Percentiles rank a stretch among this genome's conserved stretches.
Evolutionary conservation across 192 early-diverging fungal genomes (phyloP).

Genomic region (Entomortierella chlamydospora): DNA sequence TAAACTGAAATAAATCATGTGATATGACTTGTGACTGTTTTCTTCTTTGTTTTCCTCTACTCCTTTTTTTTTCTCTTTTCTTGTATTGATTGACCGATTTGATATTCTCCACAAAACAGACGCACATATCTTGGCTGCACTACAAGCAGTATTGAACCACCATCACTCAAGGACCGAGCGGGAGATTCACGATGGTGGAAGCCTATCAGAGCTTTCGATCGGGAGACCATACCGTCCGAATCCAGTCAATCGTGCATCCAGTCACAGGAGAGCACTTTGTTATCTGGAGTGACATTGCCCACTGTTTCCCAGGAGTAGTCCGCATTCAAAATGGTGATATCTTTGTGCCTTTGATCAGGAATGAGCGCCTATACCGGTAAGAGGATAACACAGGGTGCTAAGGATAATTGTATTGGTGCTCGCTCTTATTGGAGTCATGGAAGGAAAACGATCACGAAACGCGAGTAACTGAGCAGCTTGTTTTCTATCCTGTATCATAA

Average conservation of each 20-base stretch:
- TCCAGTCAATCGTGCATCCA: conserved; percentile 3
- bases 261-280: conserved; percentile 5
- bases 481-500: no score
- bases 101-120: not conserved
- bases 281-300: conserved; percentile 43
- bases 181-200: not conserved
- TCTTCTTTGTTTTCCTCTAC: not conserved
- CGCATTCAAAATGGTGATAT: conserved; percentile 23
- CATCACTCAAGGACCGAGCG: not conserved
- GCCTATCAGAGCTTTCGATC: conserved; percentile 21
- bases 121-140: not conserved
- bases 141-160: not conserved
- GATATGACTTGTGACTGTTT: not conserved
- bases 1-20: no score
- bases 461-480: no score
- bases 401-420: no score
- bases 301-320: conserved; percentile 30
- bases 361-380: conserved; percentile 32
- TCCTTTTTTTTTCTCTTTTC: not conserved
- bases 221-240: not conserved
- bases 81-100: not conserved
- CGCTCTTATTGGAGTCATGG: no score
- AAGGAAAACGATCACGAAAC: no score
- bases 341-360: conserved; percentile 23
- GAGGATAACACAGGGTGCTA: no score